phyloP scores from a whole-genome alignment of 2,329 filamentous ascomycete genomes.

The Hypoxylon sp. region DNA sequence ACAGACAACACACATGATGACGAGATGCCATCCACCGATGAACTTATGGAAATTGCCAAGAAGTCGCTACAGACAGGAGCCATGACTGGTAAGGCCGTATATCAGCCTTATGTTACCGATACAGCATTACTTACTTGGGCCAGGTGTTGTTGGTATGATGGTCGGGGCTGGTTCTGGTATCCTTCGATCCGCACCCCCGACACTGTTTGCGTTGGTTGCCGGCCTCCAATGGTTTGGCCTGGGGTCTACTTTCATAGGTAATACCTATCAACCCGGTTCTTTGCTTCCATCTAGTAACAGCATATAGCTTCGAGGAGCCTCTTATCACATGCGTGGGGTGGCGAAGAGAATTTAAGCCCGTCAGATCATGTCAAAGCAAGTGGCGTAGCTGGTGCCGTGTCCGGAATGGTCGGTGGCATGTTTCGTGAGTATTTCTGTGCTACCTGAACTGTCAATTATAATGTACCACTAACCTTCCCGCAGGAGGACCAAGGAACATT shows the following conservation, averaged over 20 bases:
- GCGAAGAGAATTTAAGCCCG: conserved; percentile 64
- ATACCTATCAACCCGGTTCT: conserved; percentile 42
- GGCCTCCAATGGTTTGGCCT: conserved; percentile 86
- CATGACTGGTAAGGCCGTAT: conserved; percentile 42
- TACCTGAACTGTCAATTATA: conserved; percentile 23
- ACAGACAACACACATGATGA: conserved; percentile 17
- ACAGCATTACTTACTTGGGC: conserved; percentile 41
- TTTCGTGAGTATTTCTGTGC: conserved; percentile 58
- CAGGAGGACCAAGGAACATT: conserved; percentile 66
- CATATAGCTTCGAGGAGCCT: conserved; percentile 61
- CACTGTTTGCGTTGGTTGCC: conserved; percentile 77
- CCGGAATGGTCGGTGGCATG: conserved; percentile 70
- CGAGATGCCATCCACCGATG: conserved; percentile 43
- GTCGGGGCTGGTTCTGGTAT: conserved; percentile 78
- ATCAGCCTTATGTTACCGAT: conserved; percentile 19
- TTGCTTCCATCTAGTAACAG: conserved; percentile 27
- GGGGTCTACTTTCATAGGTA: conserved; percentile 81
- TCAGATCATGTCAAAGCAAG: conserved; percentile 75
- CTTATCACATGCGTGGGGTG: conserved; percentile 61
- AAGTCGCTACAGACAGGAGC: conserved; percentile 48
- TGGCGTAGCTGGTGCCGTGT: conserved; percentile 75
- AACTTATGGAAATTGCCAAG: conserved; percentile 45
- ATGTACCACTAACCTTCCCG: conserved; percentile 9
- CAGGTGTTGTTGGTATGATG: conserved; percentile 69
- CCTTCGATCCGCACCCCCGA: conserved; percentile 72